A percentile compares a stretch with the other conserved stretches of the same genome.
Evolutionary conservation across 768 basidiomycete genomes (phyloP).

Genomic region (Hemileccinum rubropunctum): DNA sequence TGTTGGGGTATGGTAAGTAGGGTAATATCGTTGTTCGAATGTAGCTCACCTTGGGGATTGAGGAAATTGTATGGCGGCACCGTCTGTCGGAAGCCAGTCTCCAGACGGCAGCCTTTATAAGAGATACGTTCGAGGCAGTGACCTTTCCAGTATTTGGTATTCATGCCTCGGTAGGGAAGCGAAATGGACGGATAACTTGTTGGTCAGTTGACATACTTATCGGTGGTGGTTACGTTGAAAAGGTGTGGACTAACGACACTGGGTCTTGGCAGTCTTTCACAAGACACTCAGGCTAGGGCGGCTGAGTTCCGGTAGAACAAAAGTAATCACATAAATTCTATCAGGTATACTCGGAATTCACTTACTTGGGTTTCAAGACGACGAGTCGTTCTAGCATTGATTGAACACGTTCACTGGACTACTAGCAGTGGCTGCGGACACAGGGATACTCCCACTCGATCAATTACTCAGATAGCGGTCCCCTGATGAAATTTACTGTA

Average conservation of each 20-base stretch:
- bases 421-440: too few relatives aligned
- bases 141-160: background rate
- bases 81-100: background rate
- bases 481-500: too few relatives aligned
- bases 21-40: background rate
- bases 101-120: constrained; percentile 13
- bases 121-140: constrained; percentile 6
- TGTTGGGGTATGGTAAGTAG: background rate
- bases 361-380: too few relatives aligned
- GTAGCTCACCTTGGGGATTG: constrained; percentile 10
- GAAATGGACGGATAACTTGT: constrained; percentile 6
- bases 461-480: too few relatives aligned
- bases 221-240: background rate
- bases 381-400: too few relatives aligned
- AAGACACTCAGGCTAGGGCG: background rate
- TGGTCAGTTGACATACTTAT: background rate
- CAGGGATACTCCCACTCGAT: too few relatives aligned
- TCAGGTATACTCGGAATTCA: too few relatives aligned
- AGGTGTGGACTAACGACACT: background rate
- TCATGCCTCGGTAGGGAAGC: constrained; percentile 1
- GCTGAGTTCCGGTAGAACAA: too few relatives aligned
- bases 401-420: too few relatives aligned
- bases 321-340: too few relatives aligned
- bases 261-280: background rate
- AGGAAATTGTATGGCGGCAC: background rate